phyloP scores from a whole-genome alignment of 345 rosid genomes.

The Pistacia vera region DNA sequence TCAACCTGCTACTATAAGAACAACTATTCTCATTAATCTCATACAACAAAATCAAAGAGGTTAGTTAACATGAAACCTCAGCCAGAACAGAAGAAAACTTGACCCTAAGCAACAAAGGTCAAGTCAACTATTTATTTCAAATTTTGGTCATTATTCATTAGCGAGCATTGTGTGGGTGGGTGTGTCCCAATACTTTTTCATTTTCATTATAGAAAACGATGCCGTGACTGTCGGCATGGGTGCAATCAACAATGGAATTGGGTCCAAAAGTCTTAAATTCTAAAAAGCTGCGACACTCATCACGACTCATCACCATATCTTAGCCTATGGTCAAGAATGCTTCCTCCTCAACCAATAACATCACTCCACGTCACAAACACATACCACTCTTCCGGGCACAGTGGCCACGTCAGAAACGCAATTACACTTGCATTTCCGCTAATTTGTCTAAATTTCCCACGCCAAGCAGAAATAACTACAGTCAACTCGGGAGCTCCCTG shows the following conservation, averaged over 20 bases:
- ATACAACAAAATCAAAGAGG: no score
- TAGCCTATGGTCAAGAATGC: neutral
- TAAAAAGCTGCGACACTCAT: neutral
- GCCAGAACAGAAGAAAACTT: neutral
- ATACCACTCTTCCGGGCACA: neutral
- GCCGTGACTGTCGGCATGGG: slow-evolving; percentile 14
- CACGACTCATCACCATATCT: neutral
- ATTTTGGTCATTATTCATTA: neutral
- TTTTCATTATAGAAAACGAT: neutral
- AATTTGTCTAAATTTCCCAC: neutral
- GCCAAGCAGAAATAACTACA: neutral
- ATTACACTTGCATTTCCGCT: neutral
- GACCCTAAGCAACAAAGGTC: neutral
- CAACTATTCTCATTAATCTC: neutral
- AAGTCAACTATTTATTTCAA: neutral
- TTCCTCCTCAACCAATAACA: neutral
- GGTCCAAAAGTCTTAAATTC: neutral
- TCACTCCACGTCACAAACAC: neutral
- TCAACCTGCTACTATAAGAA: neutral
- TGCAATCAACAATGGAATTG: neutral
- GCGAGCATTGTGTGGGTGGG: no score
- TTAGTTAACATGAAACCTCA: no score
- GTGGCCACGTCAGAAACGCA: neutral
- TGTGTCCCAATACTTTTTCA: neutral
- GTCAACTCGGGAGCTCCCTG: neutral